Evolutionary conservation across 768 basidiomycete species (phyloP), one percentile per base, ranked within the genome.

Genomic region (Hygrophorus russula): DNA sequence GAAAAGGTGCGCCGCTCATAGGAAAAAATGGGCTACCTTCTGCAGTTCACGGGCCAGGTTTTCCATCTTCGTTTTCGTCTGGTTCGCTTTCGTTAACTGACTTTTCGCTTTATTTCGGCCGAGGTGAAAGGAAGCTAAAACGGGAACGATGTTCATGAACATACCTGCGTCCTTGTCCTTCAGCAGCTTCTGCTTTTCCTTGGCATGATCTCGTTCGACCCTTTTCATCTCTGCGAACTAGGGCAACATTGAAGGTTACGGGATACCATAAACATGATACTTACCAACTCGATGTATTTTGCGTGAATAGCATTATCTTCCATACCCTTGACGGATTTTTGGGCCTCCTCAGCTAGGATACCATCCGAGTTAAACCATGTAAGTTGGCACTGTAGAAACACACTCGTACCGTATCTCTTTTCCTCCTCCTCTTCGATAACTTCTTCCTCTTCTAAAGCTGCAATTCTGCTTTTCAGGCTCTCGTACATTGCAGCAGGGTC

Each of bases 111-210:
- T 50, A 19, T 39, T 36, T 37, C 39, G 31, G 29, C 1, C 12
- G 13, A 15, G 18, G 19, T 39, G 36, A 45, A 19, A 31, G 24
- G 51, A 33, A 35, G 35, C 15, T 20, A 20, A 5, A n/a, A 15
- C n/a, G 2, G 52, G 32, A 37, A 29, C 15, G 33, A 27, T 15
- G 24, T 34, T 27, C n/a, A 47, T 31, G 24, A 19, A 47, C 57
- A 60, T 64, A 87, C 86, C 85, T 50, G 85, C 77, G 63, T 91
- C 89, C 66, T 90, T 90, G 68, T 92, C 89, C 65, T 91, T 91
- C 39, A 76, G 69, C 24, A 91, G 68, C 56, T 91, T 91, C 67
- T 91, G 88, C 32, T 86, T 90, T 69, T 91, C 89, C 64, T 87
- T 91, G 32, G 87, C 80, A 54, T 90, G 83, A 56, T 90, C 88